Base-by-base conservation (phyloP, 768 basidiomycete species). In the Leccinellum luteum region DNA sequence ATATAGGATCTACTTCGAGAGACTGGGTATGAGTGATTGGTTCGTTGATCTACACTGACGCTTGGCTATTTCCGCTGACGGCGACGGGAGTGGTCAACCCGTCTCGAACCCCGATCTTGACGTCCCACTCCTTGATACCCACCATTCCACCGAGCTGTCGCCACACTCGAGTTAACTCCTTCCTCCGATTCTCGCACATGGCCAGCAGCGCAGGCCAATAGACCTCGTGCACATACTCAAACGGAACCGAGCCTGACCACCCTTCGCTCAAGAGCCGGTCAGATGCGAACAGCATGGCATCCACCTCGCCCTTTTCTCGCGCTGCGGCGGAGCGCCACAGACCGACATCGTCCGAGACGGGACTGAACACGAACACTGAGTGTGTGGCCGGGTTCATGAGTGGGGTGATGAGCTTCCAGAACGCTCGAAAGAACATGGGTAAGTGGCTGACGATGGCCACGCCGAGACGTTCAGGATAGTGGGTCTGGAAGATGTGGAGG, bases 381-480 rank as follows among this genome's bases (percentile, higher is more conserved):
- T 85, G 83, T 1, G 92, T 93, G 57, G 91, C 70, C 3, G 93
- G 90, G 72, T 95, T 93, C 52, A 94, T 82, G 67, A 94, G 87
- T 1, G 92, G 89, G 62, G 76, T 82, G 65, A 93, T 85, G 62
- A 92, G 71, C 62, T 87, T 90, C 78, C 84, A 87, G 73, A 93
- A 92, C 0, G 83, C 78, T 54, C 82, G 83, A 51, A 93, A 67
- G 51, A 91, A 68, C 76, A 85, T 92, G 4, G 93, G 92, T 17
- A 94, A 79, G 64, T 94, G 90, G 57, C 86, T 78, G 65, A 93
- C 83, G 44, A 92, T 72, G 1, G 91, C 82, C 12, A 77, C 68
- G 25, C 90, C 92, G 32, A 96, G 84, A 4, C 94, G 85, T 69
- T 96, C 94, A 0, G 92, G 92, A 64, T 92, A 94, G 67, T 94